phyloP scores from a whole-genome alignment of 2,329 filamentous ascomycete species.

The Talaromyces sp. region DNA sequence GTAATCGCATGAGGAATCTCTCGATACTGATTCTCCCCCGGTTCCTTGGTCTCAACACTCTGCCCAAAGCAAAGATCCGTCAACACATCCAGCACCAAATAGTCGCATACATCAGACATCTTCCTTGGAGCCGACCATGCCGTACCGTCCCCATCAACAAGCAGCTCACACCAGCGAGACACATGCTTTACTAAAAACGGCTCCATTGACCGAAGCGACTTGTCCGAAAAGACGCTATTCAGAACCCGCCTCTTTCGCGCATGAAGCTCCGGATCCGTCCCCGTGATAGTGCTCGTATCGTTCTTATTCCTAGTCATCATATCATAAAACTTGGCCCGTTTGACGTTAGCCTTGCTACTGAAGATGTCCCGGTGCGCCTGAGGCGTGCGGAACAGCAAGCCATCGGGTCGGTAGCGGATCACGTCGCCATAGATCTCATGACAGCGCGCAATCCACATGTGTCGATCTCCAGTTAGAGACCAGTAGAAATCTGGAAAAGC shows the following conservation, averaged over 20 bases:
- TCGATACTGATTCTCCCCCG: background rate
- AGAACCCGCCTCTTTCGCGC: constrained; percentile 5
- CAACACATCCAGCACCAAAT: constrained; percentile 11
- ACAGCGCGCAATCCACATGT: constrained; percentile 10
- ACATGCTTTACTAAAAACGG: constrained; percentile 5
- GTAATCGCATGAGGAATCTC: background rate
- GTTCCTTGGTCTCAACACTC: constrained; percentile 9
- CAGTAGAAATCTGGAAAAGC: constrained; percentile 7
- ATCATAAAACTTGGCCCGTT: background rate
- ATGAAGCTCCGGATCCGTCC: constrained; percentile 1
- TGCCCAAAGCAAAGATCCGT: constrained; percentile 12
- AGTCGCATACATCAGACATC: constrained; percentile 2
- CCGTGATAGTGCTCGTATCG: background rate
- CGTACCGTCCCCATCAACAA: background rate
- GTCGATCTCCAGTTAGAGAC: constrained; percentile 2
- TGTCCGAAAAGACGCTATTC: constrained; percentile 8
- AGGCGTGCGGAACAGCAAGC: background rate
- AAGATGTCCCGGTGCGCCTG: background rate
- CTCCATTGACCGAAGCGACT: constrained; percentile 3
- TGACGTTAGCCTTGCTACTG: background rate
- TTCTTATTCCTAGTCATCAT: background rate
- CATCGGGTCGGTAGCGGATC: constrained; percentile 1
- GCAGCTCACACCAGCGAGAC: constrained; percentile 4
- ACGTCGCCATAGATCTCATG: constrained; percentile 6
- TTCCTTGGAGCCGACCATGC: constrained; percentile 1